Evolutionary conservation across 2,329 filamentous ascomycete genomes (phyloP).

Genomic region (Penicillium palitans): DNA sequence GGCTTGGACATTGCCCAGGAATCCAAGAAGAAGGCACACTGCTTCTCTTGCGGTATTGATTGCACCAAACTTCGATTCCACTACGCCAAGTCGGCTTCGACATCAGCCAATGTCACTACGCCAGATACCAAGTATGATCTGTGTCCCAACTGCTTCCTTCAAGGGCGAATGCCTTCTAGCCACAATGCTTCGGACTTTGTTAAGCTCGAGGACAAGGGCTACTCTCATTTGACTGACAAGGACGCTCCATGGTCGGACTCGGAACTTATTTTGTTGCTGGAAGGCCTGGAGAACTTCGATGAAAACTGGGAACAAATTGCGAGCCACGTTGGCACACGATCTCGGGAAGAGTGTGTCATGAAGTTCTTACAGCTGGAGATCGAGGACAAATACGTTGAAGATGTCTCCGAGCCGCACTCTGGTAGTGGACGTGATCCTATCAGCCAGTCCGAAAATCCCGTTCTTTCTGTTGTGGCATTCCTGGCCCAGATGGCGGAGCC

Average conservation of each 20-base stretch:
- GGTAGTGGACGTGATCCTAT: constrained; percentile 83
- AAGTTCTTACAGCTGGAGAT: constrained; percentile 97
- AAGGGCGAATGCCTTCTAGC: constrained; percentile 77
- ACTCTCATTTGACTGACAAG: constrained; percentile 74
- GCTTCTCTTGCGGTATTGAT: constrained; percentile 88
- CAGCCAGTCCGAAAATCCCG: constrained; percentile 89
- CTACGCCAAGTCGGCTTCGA: constrained; percentile 64
- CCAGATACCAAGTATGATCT: constrained; percentile 75
- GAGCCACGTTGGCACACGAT: constrained; percentile 86
- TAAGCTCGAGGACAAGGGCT: constrained; percentile 84
- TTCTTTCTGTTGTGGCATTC: constrained; percentile 95
- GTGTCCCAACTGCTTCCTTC: constrained; percentile 86
- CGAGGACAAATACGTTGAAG: constrained; percentile 93
- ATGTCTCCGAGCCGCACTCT: constrained; percentile 67
- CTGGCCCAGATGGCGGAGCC: constrained; percentile 89
- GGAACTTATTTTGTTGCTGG: constrained; percentile 83
- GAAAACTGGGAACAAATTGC: constrained; percentile 95
- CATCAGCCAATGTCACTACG: constrained; percentile 55
- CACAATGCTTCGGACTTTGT: constrained; percentile 79
- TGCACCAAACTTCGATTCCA: constrained; percentile 74
- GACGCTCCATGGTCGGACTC: constrained; percentile 90
- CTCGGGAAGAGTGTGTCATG: constrained; percentile 91
- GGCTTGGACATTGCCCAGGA: constrained; percentile 62
- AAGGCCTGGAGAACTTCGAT: constrained; percentile 88
- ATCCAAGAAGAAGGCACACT: constrained; percentile 70